Evolutionary conservation across 2,329 filamentous ascomycete species (phyloP), one percentile per base, ranked within the genome.

Genomic region (Fusarium sp.): DNA sequence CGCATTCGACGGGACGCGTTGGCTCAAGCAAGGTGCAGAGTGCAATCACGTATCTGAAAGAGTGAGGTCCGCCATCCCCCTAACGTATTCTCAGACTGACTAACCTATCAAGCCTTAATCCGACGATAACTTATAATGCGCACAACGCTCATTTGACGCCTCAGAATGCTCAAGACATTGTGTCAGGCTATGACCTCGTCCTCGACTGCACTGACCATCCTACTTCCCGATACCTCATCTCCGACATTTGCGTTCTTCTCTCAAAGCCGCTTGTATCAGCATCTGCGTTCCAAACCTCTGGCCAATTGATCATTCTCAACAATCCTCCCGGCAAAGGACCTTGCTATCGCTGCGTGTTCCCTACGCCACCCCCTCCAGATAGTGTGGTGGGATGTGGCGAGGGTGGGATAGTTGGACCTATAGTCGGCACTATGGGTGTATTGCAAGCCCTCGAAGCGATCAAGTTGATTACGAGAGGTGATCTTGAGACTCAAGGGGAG

Each of bases 191-290:
- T 72, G 92, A 97, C 68, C 67, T 97, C 1, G 86, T 98, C 2
- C 86, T 99, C 11, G 95, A 99, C 75, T 99, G 95, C 74, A 98
- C 94, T 9, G 95, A 99, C 75, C 93, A 94, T 64, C 94, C 95
- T 0, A 89, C 91, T 2, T 91, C 92, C 0, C 90, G 95, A 38
- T 98, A 99, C 73, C 84, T 98, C 41, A 91, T 98, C 63, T 97
- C 92, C 0, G 95, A 99, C 72, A 85, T 90, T 14, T 96, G 92
- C 67, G 90, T 97, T 9, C 80, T 97, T 4, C 81, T 93, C 1
- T 78, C 82, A 3, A 95, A 92, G 70, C 88, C 92, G 0, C 84
- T 99, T 14, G 86, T 98, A 11, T 97, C 93, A 4, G 95, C 94
- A 1, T 96, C 93, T 1, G 94, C 95, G 0, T 83, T 98, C 21